Evolutionary conservation across 139 green algal genomes (phyloP), one percentile per base, ranked within the genome.

Genomic region (Ulvella scutata): DNA sequence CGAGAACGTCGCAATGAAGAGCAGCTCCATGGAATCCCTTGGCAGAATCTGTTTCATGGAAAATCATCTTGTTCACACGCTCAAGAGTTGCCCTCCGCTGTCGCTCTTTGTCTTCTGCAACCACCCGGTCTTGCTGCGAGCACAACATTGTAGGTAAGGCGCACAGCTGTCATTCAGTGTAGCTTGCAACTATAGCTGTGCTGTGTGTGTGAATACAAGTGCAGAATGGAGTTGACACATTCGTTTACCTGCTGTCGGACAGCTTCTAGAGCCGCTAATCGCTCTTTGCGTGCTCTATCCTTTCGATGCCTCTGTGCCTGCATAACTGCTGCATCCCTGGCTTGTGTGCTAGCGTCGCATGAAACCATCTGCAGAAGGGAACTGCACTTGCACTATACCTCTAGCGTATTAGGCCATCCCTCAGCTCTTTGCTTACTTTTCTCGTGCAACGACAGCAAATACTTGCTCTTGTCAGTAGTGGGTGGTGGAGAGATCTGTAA

Each of bases 21-120:
- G 72, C 72, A 61, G 72, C 72, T 43, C 74, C 76, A 75, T 88
- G 82, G 38, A 90, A 82, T 13, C 73, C 74, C 74, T 87, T 88
- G 1, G 85, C 81, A 3, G 79, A 67, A 75, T 93, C 88, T 3
- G 84, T 88, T 4, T 90, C 79, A 33, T 92, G 86, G 74, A 87
- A 91, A 20, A 93, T 79, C 76, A 91, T 89, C 61, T 90, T 91
- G 75, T 93, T 93, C 3, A 87, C 87, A 3, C 84, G 79, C 79
- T 91, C 85, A 26, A 92, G 51, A 67, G 51, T 67, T 67, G 13
- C 0, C 33, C 51, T 67, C n/a, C 51, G 51, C 7, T n/a, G n/a
- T 23, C 33, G 31, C 20, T 67, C 51, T 26, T 67, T 67, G 9
- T 36, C 51, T 29, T 67, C 33, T 67, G 51, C 51, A n/a, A 36